These are phyloP conservation scores for Microcos paniculata DNA, from an alignment of 345 rosid species.

Conservation along the genomic window DNA sequence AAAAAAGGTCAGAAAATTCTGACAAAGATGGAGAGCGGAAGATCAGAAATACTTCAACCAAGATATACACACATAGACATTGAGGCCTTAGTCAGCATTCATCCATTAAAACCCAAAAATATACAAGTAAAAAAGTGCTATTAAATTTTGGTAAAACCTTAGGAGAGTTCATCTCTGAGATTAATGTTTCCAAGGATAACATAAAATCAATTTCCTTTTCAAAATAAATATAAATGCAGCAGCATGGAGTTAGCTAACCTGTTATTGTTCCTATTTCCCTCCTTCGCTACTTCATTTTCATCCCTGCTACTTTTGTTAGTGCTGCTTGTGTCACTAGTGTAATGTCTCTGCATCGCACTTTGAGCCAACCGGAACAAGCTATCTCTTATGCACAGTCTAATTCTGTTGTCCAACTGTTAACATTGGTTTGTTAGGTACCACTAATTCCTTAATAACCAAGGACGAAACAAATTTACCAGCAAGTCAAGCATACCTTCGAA, in stretches of 20 bases:
- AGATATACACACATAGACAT: too few species aligned
- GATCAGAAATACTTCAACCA: not conserved
- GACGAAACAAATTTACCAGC: conserved; percentile 17
- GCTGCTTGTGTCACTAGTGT: conserved; percentile 50
- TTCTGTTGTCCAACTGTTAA: conserved; percentile 65
- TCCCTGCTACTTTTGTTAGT: conserved; percentile 50
- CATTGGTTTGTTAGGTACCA: conserved; percentile 29
- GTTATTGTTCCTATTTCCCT: conserved; percentile 34
- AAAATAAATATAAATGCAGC: not conserved
- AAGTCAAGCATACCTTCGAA: conserved; percentile 57
- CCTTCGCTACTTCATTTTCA: conserved; percentile 44
- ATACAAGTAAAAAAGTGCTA: not conserved
- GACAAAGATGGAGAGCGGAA: not conserved
- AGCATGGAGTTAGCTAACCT: conserved; percentile 45
- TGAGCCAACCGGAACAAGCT: conserved; percentile 97
- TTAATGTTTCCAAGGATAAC: not conserved
- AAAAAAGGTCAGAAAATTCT: not conserved
- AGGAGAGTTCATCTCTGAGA: not conserved
- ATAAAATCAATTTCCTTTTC: not conserved
- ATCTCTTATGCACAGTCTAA: conserved; percentile 79
- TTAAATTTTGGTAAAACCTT: conserved; percentile 1
- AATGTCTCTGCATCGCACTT: conserved; percentile 79
- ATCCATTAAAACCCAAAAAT: not conserved
- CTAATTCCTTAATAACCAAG: conserved; percentile 14
- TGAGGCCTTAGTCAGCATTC: not conserved